phyloP scores from a whole-genome alignment of 2,329 filamentous ascomycete genomes.

The Beauveria asiatica region DNA sequence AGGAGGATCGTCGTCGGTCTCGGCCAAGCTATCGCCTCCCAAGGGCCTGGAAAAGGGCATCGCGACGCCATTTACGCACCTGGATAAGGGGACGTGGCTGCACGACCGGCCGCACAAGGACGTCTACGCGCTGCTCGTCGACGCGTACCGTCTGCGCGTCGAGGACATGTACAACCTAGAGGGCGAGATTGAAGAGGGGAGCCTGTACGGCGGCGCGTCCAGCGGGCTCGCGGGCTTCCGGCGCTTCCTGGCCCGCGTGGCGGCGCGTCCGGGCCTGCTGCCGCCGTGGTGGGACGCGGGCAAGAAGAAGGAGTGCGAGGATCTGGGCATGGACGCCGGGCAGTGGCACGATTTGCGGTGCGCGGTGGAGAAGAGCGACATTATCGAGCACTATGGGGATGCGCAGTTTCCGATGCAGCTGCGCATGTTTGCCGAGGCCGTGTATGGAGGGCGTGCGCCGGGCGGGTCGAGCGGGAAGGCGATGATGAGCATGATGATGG shows the following conservation, averaged over 20 bases:
- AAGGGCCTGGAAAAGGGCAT: conserved; percentile 23
- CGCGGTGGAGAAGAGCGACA: conserved; percentile 24
- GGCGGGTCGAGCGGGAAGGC: conserved; percentile 20
- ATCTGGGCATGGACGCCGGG: conserved; percentile 20
- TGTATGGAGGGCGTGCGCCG: conserved; percentile 23
- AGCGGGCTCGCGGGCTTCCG: conserved; percentile 25
- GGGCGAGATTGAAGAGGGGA: conserved; percentile 19
- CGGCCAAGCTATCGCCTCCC: conserved; percentile 13
- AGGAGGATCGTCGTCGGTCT: not conserved
- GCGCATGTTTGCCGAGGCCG: conserved; percentile 36
- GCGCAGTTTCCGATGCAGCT: conserved; percentile 39
- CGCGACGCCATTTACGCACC: conserved; percentile 30
- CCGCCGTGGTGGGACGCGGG: conserved; percentile 36
- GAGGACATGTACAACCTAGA: conserved; percentile 26
- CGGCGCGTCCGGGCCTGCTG: conserved; percentile 23
- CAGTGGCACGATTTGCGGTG: conserved; percentile 22
- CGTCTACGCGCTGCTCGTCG: conserved; percentile 37
- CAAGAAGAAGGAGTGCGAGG: conserved; percentile 31
- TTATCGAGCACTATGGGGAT: conserved; percentile 36
- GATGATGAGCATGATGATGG: conserved; percentile 19
- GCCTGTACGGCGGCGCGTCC: conserved; percentile 20
- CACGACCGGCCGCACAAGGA: conserved; percentile 34
- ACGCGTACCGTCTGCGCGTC: conserved; percentile 39
- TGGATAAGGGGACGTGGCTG: conserved; percentile 33
- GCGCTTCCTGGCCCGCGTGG: conserved; percentile 26